Percentiles rank a stretch among this genome's conserved stretches.
These are phyloP conservation scores for Claviceps sp. DNA, from an alignment of 2,329 filamentous ascomycete genomes.

Conservation along the genomic window DNA sequence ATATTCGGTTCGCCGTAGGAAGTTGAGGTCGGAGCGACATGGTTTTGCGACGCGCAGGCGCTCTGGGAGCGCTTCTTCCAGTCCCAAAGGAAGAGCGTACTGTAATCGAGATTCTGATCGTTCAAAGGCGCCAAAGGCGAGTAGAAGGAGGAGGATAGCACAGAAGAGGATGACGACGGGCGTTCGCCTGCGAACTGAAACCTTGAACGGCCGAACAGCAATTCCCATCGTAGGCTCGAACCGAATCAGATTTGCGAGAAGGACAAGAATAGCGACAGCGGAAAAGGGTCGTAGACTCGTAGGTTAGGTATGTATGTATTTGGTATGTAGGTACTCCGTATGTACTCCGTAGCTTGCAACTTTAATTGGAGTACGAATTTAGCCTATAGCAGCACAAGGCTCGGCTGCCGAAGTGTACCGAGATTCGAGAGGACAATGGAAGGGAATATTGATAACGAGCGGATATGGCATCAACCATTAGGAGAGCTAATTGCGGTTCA, in stretches of 20 bases:
- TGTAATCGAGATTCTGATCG: slow-evolving; percentile 6
- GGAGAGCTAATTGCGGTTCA: neutral
- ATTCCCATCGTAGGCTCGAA: slow-evolving; percentile 3
- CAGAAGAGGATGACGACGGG: neutral
- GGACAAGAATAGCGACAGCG: neutral
- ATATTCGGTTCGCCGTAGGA: slow-evolving; percentile 17
- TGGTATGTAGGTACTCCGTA: too few species aligned
- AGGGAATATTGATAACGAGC: neutral
- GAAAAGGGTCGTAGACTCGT: neutral
- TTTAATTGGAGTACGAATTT: neutral
- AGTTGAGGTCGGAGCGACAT: slow-evolving; percentile 16
- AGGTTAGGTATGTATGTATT: too few species aligned
- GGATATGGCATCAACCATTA: neutral
- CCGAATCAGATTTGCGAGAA: neutral
- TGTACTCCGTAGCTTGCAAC: too few species aligned
- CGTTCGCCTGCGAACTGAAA: slow-evolving; percentile 1
- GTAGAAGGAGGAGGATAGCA: neutral
- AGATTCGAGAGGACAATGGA: neutral
- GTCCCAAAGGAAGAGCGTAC: slow-evolving; percentile 10
- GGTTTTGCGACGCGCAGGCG: slow-evolving; percentile 7
- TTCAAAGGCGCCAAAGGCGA: slow-evolving; percentile 4
- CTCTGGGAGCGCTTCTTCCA: slow-evolving; percentile 11
- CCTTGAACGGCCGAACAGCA: slow-evolving; percentile 5
- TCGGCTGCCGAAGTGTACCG: neutral
- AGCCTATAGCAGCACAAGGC: neutral